Evolutionary conservation across 202 grass and related monocot species (phyloP), one percentile per base, ranked within the genome.

Genomic region (Elaeis oleifera): DNA sequence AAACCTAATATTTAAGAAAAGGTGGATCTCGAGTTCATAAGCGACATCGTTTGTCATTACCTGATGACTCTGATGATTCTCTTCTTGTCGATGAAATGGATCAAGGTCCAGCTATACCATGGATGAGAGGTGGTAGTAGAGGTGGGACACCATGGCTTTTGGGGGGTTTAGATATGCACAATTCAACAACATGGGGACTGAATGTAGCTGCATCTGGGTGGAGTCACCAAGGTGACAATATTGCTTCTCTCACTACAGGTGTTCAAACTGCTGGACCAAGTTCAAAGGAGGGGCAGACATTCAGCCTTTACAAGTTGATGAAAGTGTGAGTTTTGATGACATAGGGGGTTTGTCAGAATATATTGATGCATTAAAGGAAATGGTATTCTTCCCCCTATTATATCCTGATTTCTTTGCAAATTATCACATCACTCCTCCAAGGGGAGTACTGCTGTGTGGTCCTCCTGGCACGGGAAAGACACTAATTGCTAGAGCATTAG

Each of bases 401-500:
- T 99, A 99, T 83, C 95, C 95, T 63, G 94, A 99, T 76, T 99
- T 99, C 75, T 99, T 99, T 74, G 85, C 94, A 67, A 99, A 94
- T 44, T 99, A 99, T 70, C 94, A 99, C 76, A 99, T 99, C 55
- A 84, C 88, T 66, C 94, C 94, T 76, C 94, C 94, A 58, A 86
- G 94, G 78, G 94, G 94, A 56, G 94, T 99, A 66, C 79, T 99
- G 54, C 81, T 99, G 22, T 99, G 94, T 77, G 94, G 94, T n/a
- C 94, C 88, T 50, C 94, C 94, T 49, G 94, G 94, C 65, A 99
- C 94, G 16, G 94, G 94, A 58, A 99, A 99, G 58, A 99, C 94
- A 65, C 57, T 99, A 69, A 99, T 99, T 81, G 94, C 94, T 36
- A 84, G 94, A 56, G 94, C 94, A 75, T 89, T 99, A 78, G 94